Base-by-base conservation (phyloP, 306 rosid genomes). In the Pyrus communis region DNA sequence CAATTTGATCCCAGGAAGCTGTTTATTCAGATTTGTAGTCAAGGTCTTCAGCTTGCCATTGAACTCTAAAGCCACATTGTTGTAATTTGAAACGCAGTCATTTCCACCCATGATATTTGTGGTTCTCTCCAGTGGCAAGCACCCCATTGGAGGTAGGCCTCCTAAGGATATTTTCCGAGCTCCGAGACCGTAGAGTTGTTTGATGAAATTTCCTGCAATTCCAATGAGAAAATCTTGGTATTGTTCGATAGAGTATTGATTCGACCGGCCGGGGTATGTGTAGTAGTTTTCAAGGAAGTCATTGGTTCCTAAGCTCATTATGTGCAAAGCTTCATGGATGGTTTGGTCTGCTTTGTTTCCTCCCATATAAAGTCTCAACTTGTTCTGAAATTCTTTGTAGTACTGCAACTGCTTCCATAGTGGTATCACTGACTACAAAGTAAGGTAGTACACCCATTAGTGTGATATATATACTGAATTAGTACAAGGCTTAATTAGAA, bases 121-220 rank as follows among this genome's bases (percentile, higher is more conserved):
- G 55, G 97, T 84, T 60, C 98, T 89, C 74, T 94, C 98, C 77
- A 94, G 59, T 4, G 98, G 98, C 78, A 94, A 73, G 84, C 97
- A 94, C 21, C 98, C 98, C 98, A 94, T 94, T 2, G 98, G 98
- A 62, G 97, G 97, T 22, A 94, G 69, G 19, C 98, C 98, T 62
- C 98, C 98, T 0, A 94, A 81, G 51, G 98, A 92, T 13, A 94
- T 88, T 80, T 88, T 94, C 63, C 98, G 75, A 52, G 95, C 98
- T 14, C 98, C 98, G 12, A 90, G 88, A 23, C 30, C 69, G 77
- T 94, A 82, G 55, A 94, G 90, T 55, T 64, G 54, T 64, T 70
- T 84, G 28, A 92, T 77, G 89, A 92, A 94, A 74, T 83, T 84
- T 43, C 62, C 84, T 0, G 97, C 97, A 3, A 90, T 90, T 3